Conservation (phyloP, 2,329 filamentous ascomycete species). For the Botrytis squamosa region DNA sequence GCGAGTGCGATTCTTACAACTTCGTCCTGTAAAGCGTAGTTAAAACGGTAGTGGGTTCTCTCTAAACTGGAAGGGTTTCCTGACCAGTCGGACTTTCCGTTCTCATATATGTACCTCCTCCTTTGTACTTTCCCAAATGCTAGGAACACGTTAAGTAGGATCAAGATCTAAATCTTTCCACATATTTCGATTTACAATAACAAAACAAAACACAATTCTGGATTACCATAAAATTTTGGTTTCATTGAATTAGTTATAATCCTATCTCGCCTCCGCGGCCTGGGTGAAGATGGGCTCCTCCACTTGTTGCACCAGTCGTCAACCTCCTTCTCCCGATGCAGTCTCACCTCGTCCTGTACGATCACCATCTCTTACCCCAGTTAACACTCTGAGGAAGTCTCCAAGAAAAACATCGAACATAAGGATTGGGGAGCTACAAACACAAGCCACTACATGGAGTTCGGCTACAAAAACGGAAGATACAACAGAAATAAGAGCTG, state of each 20-base stretch:
- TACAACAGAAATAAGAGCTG: conserved; percentile 30
- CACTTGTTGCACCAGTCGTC: conserved; percentile 34
- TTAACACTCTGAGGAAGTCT: conserved; percentile 21
- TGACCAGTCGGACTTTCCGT: background rate
- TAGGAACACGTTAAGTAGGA: background rate
- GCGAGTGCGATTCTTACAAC: background rate
- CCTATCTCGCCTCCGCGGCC: conserved; percentile 1
- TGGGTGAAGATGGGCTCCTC: conserved; percentile 17
- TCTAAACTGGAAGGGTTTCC: background rate
- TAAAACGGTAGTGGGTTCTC: background rate
- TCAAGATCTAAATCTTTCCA: background rate
- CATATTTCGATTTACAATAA: background rate
- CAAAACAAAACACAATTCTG: background rate
- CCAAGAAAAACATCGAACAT: conserved; percentile 22
- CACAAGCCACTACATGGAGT: conserved; percentile 24
- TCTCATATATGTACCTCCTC: background rate
- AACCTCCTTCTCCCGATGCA: conserved; percentile 37
- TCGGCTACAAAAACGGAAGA: conserved; percentile 25
- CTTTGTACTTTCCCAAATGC: background rate
- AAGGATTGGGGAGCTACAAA: background rate
- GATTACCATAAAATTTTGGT: conserved; percentile 1
- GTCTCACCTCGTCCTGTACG: conserved; percentile 30
- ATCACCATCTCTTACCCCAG: conserved; percentile 17
- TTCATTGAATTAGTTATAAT: background rate
- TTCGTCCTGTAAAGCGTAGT: background rate